Conservation (phyloP, 805 yeast genomes). For the Spathaspora arborariae region DNA sequence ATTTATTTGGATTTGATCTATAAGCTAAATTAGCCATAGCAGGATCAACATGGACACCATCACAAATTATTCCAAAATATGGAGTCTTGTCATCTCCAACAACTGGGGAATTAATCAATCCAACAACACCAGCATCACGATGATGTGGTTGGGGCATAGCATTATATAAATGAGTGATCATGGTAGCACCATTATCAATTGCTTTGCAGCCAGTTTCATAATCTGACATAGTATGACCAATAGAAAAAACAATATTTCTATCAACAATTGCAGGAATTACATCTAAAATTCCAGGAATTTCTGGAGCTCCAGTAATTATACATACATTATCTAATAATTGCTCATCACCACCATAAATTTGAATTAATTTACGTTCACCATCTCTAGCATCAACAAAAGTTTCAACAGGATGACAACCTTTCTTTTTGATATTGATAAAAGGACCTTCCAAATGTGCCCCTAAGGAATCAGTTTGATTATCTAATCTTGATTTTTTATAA, state of each 20-base stretch:
- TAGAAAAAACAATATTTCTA: conserved; percentile 36
- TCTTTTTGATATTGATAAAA: conserved; percentile 44
- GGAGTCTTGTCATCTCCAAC: conserved; percentile 28
- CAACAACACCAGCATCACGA: conserved; percentile 55
- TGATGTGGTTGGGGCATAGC: conserved; percentile 64
- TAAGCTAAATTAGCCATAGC: conserved; percentile 49
- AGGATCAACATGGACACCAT: conserved; percentile 59
- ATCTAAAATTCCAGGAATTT: conserved; percentile 43
- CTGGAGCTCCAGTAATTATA: conserved; percentile 52
- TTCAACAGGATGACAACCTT: conserved; percentile 49
- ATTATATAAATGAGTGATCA: conserved; percentile 59
- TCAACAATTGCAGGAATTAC: conserved; percentile 33
- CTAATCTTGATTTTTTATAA: conserved; percentile 30
- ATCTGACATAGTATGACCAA: conserved; percentile 47
- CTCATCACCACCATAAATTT: conserved; percentile 34
- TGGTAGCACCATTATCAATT: conserved; percentile 48
- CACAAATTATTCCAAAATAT: conserved; percentile 52
- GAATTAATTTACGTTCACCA: conserved; percentile 23
- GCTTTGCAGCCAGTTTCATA: conserved; percentile 40
- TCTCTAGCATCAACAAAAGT: conserved; percentile 38
- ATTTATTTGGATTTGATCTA: conserved; percentile 48
- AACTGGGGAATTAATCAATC: conserved; percentile 36
- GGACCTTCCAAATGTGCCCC: conserved; percentile 66
- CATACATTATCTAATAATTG: conserved; percentile 32
- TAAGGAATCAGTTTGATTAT: conserved; percentile 38